Base-by-base conservation (phyloP, 345 rosid species). In the Lumnitzera racemosa region DNA sequence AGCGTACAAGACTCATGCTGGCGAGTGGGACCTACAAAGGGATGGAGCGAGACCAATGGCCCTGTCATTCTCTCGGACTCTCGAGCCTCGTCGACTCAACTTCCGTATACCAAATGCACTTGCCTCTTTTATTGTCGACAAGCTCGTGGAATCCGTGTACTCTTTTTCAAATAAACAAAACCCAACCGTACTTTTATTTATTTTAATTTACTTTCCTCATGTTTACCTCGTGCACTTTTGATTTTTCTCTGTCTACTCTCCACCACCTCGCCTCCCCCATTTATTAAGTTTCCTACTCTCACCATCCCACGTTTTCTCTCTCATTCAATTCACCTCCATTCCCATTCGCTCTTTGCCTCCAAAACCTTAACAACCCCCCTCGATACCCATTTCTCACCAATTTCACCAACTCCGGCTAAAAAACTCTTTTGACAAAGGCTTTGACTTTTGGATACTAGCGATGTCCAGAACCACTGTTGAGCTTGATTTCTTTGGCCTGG, bases 401-500 rank as follows among this genome's bases (percentile, higher is more conserved):
- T 4, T 36, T 36, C 43, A 36, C 43, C 43, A 5, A 36, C 43
- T 36, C 7, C 43, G 7, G 1, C 11, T 36, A 0, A 36, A 36
- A 5, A 36, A 5, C 43, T 36, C 31, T 27, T 27, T 27, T 27
- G 43, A 36, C 31, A 36, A 36, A 36, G 7, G 43, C 11, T 36
- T 36, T 0, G 9, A 36, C 7, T 9, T 36, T 24, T 12, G 14
- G 4, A 11, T 14, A 54, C 5, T 36, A 53, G 53, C 31, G 27
- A 88, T 83, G 91, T 66, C 88, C 7, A 73, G 77, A 63, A 78
- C 77, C 29, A 73, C 75, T 14, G 69, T 78, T 1, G 95, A 88
- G 64, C 95, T 84, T 20, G 96, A 88, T 66, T 83, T 88, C 74
- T 79, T 88, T 43, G 83, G 84, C 49, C 66, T 79, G 69, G 82